A percentile compares a stretch with the other conserved stretches of the same genome.
Evolutionary conservation across 164 flowering plant species (phyloP).

Genomic region (Vitis amurensis): DNA sequence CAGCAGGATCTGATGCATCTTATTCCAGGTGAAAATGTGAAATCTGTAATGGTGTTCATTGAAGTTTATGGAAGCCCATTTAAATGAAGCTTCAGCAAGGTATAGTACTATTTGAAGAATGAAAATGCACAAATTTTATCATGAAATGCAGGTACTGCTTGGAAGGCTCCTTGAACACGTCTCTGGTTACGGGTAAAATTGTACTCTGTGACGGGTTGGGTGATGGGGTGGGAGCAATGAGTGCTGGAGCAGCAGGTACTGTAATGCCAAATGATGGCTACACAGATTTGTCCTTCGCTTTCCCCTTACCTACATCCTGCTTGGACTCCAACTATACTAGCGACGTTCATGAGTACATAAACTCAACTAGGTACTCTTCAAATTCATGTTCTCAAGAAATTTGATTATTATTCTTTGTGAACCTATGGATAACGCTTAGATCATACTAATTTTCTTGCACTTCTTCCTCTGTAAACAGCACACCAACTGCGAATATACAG

Average conservation of each 20-base stretch:
- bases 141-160: slow-evolving; percentile 23
- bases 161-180: slow-evolving; percentile 14
- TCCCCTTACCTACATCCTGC: slow-evolving; percentile 9
- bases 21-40: background rate
- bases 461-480: background rate
- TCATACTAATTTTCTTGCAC: background rate
- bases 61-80: no score
- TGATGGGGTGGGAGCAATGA: background rate
- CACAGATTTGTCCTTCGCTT: slow-evolving; percentile 4
- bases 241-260: slow-evolving; percentile 12
- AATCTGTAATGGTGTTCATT: no score
- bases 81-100: no score
- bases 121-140: no score
- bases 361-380: slow-evolving; percentile 6
- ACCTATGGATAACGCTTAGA: background rate
- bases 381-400: background rate
- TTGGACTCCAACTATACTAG: background rate
- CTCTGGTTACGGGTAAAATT: slow-evolving; percentile 25
- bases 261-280: background rate
- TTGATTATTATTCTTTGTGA: no score
- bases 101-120: no score
- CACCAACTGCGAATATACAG: slow-evolving; percentile 6
- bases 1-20: background rate
- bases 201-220: slow-evolving; percentile 21
- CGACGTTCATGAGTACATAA: slow-evolving; percentile 2